phyloP scores from a whole-genome alignment of 371 early-diverging fungal genomes.

The Thermomucor indicae-seudaticae region DNA sequence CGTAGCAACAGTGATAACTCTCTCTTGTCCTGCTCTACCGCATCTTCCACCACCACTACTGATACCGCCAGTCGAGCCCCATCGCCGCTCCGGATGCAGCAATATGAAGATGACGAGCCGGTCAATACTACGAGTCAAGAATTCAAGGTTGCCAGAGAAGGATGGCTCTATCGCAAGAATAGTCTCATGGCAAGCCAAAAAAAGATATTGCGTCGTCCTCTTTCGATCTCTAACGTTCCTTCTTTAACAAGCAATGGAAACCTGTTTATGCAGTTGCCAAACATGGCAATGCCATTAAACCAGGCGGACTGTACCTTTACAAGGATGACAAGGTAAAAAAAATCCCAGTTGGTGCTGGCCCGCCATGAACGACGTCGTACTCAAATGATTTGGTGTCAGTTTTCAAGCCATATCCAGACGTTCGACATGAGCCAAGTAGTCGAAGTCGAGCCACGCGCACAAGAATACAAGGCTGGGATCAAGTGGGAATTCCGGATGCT shows the following conservation, averaged over 20 bases:
- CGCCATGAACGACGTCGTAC: background rate
- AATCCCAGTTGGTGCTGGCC: background rate
- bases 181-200: conserved; percentile 45
- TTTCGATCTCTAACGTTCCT: background rate
- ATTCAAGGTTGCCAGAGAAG: conserved; percentile 38
- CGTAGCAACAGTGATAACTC: conserved; percentile 5
- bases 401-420: conserved; percentile 41
- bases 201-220: background rate
- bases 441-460: conserved; percentile 40
- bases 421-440: conserved; percentile 50
- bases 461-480: conserved; percentile 39
- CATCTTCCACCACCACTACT: background rate
- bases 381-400: conserved; percentile 13
- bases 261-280: conserved; percentile 49
- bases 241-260: conserved; percentile 41
- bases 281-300: conserved; percentile 47
- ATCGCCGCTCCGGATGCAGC: background rate
- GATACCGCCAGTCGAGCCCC: background rate
- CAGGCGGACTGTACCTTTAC: conserved; percentile 42
- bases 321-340: conserved; percentile 45
- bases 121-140: background rate
- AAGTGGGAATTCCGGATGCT: conserved; percentile 47
- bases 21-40: too few species aligned
- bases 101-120: conserved; percentile 7
- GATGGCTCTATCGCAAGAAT: conserved; percentile 42